Conservation (phyloP, 1,284 basidiomycete genomes). For the Tremellales sp. region DNA sequence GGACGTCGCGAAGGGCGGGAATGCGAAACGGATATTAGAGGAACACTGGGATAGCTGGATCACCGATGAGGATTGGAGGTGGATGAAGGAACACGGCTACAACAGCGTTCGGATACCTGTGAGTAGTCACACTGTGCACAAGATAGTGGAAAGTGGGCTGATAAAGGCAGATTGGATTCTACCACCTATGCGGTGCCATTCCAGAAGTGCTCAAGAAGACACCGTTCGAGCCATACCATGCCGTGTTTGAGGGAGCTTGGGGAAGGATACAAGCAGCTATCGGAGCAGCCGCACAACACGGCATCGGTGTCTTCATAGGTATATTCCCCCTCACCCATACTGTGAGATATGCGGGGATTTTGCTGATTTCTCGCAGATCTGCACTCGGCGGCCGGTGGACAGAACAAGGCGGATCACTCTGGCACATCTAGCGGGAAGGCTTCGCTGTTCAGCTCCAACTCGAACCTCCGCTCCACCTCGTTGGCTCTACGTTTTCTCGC, state of each 20-base stretch:
- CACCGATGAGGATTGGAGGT: slow-evolving; percentile 63
- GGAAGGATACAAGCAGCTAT: slow-evolving; percentile 63
- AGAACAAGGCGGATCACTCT: slow-evolving; percentile 50
- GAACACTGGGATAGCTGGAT: slow-evolving; percentile 80
- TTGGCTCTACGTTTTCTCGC: slow-evolving; percentile 53
- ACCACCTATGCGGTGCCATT: slow-evolving; percentile 64
- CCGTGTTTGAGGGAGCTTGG: slow-evolving; percentile 71
- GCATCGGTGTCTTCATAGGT: slow-evolving; percentile 79
- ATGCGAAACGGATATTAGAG: slow-evolving; percentile 63
- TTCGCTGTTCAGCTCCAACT: slow-evolving; percentile 42
- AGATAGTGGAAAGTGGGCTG: background rate
- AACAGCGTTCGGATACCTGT: slow-evolving; percentile 82
- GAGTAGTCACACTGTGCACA: slow-evolving; percentile 28
- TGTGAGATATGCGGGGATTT: background rate
- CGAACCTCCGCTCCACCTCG: slow-evolving; percentile 59
- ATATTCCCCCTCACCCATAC: background rate
- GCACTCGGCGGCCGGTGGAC: slow-evolving; percentile 51
- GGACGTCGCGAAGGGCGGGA: slow-evolving; percentile 63
- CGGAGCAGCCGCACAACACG: slow-evolving; percentile 57
- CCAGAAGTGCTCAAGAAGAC: slow-evolving; percentile 64
- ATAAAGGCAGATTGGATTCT: slow-evolving; percentile 69
- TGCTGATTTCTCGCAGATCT: slow-evolving; percentile 39
- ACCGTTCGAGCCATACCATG: slow-evolving; percentile 60
- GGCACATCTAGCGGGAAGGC: slow-evolving; percentile 45
- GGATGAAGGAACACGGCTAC: slow-evolving; percentile 68